Evolutionary conservation across 805 yeast species (phyloP), one percentile per base, ranked within the genome.

Genomic region (Ogataea philodendri): DNA sequence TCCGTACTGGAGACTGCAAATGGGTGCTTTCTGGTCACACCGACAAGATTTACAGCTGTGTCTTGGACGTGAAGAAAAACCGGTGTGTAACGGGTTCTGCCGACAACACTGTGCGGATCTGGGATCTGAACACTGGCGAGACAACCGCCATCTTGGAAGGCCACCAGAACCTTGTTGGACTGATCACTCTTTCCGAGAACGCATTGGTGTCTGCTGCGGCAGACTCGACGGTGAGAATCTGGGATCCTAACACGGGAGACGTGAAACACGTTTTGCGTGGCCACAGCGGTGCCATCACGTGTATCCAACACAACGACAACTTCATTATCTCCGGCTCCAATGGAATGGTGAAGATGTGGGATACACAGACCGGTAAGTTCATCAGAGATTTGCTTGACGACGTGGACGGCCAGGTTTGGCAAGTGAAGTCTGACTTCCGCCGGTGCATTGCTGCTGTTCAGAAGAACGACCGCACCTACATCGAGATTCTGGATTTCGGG

Each of bases 181-280:
- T 93, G 28, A 67, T 90, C 17, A 86, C 85, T 28, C 71, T 89
- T 7, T 78, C 87, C 5, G 79, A 82, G 16, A 78, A 81, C 22
- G 79, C 77, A 30, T 66, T 93, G 9, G 95, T 90, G 2, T 83
- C 95, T 28, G 98, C 96, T 0, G 97, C 97, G 2, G 97, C 97
- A 0, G 98, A 93, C 59, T 77, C 93, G 3, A 81, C 96, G 0
- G 69, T 93, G 26, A 72, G 97, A 33, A 81, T 90, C 2, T 93
- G 98, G 98, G 84, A 93, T 54, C 93, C 96, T 2, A 76, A 76
- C 17, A 74, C 80, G 7, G 88, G 85, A 18, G 71, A 72, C 14
- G 76, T 84, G 26, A 66, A 68, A 32, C 76, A 76, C 53, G 76
- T 83, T 31, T 72, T 88, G 40, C 81, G 84, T 35, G 95, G 96